These are phyloP conservation scores for Cucumis cinereus DNA, from an alignment of 306 rosid species.

Conservation along the genomic window DNA sequence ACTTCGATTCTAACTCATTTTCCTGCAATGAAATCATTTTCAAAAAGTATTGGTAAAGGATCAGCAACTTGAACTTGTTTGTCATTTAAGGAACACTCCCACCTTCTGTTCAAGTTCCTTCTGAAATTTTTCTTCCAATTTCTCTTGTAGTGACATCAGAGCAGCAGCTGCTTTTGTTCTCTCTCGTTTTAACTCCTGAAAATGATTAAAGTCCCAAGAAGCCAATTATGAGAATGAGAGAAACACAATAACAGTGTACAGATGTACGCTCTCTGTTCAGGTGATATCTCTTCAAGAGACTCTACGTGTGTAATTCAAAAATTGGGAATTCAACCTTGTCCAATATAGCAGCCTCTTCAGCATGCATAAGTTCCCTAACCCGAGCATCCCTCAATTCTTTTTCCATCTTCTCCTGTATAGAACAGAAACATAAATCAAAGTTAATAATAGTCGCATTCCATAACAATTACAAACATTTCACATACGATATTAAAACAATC, in stretches of 20 bases:
- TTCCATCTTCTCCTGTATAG: constrained; percentile 60
- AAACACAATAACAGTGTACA: neutral
- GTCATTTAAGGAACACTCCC: neutral
- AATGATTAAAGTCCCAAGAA: neutral
- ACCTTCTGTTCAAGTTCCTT: constrained; percentile 81
- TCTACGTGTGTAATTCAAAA: neutral
- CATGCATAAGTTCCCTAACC: constrained; percentile 76
- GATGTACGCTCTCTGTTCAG: neutral
- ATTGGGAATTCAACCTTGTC: constrained; percentile 45
- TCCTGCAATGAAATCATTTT: constrained; percentile 40
- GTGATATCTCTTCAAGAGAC: neutral
- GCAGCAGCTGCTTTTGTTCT: constrained; percentile 74
- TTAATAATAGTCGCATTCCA: neutral
- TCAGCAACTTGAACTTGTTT: constrained; percentile 15
- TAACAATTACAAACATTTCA: neutral
- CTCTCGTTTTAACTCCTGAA: constrained; percentile 80
- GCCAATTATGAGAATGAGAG: neutral
- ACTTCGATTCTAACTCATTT: constrained; percentile 43
- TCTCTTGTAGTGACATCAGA: constrained; percentile 69
- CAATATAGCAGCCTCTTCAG: constrained; percentile 84
- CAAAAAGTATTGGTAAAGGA: neutral
- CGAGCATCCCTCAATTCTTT: constrained; percentile 82
- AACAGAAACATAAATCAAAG: constrained; percentile 7
- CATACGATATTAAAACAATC: neutral
- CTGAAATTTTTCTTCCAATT: constrained; percentile 68